These are phyloP conservation scores for Aspergillus egyptiacus DNA, from an alignment of 495 filamentous ascomycete species.

Conservation along the genomic window DNA sequence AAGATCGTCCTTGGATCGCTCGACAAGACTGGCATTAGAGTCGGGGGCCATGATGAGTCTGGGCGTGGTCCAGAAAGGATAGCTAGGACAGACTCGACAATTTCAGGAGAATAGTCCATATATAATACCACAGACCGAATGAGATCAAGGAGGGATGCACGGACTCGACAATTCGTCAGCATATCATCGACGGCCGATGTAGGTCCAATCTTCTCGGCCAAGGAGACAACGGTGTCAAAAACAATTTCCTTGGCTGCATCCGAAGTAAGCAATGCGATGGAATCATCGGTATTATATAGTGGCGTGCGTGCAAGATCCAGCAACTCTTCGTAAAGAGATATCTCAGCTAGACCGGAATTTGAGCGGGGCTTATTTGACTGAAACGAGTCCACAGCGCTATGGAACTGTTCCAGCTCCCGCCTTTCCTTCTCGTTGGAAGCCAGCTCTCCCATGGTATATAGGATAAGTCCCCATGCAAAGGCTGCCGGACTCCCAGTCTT, in stretches of 20 bases:
- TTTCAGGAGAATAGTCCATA: slow-evolving; percentile 61
- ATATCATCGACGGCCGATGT: slow-evolving; percentile 38
- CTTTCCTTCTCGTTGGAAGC: slow-evolving; percentile 53
- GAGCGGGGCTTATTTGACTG: slow-evolving; percentile 34
- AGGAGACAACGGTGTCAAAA: slow-evolving; percentile 55
- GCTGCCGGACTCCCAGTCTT: slow-evolving; percentile 59
- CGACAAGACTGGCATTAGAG: slow-evolving; percentile 27
- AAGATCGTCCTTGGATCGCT: slow-evolving; percentile 48
- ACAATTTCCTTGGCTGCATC: slow-evolving; percentile 50
- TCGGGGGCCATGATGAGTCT: slow-evolving; percentile 26
- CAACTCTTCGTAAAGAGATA: slow-evolving; percentile 46
- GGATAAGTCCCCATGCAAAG: slow-evolving; percentile 70
- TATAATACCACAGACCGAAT: slow-evolving; percentile 51
- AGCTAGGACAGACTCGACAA: slow-evolving; percentile 55
- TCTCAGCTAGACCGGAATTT: slow-evolving; percentile 26
- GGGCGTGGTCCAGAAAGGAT: slow-evolving; percentile 42
- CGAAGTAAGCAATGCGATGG: slow-evolving; percentile 43
- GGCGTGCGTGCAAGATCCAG: slow-evolving; percentile 43
- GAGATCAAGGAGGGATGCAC: slow-evolving; percentile 57
- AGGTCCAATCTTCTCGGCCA: slow-evolving; percentile 41
- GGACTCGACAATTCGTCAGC: slow-evolving; percentile 41
- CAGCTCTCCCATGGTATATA: slow-evolving; percentile 59
- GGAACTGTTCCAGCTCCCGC: slow-evolving; percentile 56
- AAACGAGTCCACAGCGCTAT: slow-evolving; percentile 53
- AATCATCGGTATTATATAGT: slow-evolving; percentile 37